Base-by-base conservation (phyloP, 495 filamentous ascomycete genomes). In the Penicillium paradoxum region DNA sequence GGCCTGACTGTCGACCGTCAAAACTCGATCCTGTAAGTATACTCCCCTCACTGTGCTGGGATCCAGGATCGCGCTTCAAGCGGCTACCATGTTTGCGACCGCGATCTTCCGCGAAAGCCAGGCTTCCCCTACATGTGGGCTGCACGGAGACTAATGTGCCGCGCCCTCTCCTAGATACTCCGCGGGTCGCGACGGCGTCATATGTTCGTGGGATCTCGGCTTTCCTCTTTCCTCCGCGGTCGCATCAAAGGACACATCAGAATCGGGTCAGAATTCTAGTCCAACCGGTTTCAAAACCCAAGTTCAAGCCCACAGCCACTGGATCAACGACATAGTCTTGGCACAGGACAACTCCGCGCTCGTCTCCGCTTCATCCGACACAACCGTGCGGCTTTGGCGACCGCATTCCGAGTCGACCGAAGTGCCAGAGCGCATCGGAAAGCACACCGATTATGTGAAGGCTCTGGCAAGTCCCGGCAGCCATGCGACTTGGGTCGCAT, bases 251-350 rank as follows among this genome's bases (percentile, higher is more conserved):
- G 53, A 65, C 63, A 51, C 51, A 24, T 45, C 74, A 64, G 9
- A 64, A 50, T 54, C 60, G 54, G 55, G 32, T n/a, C 48, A 56
- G 45, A 59, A 64, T 48, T 61, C 70, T 10, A 55, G 50, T 40
- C 56, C 64, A 21, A 89, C 90, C 30, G 79, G 78, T n/a, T 92
- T 92, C 68, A 84, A 89, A 51, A 80, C 85, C 42, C 91, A 96
- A 69, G 88, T 91, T n/a, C 91, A 97, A 63, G 95, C 93, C 11
- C 93, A 98, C 67, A 97, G 91, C 24, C 92, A 97, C 69, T 97
- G 93, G 93, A 87, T 98, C 67, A 97, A 97, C 65, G 92, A 97
- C 62, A 89, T 98, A 53, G 82, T 85, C n/a, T 82, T 97, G 48
- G 85, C 87, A 24, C 80, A 91, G 59, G 82, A 85, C 44, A 89